Base-by-base conservation (phyloP, 129 eudicot genomes). In the Chrysanthemum makinoi region DNA sequence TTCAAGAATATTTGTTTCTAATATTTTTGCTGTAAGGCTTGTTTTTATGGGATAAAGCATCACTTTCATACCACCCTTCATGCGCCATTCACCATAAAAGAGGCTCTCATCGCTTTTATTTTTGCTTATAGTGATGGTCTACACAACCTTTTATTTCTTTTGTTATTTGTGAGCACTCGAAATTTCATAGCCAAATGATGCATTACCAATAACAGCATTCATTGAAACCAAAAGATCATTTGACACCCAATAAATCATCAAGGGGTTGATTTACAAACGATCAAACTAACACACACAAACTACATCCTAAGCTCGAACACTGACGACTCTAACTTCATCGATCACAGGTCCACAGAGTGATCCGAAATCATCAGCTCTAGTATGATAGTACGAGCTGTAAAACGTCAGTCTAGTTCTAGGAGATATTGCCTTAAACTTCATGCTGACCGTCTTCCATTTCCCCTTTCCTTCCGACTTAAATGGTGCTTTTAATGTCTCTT, bases 271-370 rank as follows among this genome's bases (percentile, higher is more conserved):
- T 47, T 62, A 62, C 60, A 72, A 72, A 62, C 39, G 59, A 24
- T 56, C 66, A 43, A 63, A 70, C 76, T 54, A 77, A n/a, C 48
- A 20, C 63, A 61, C 51, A 33, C 47, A 15, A 1, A 62, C 11
- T 8, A 48, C n/a, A 46, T 11, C 6, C 64, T 74, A 74, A 19
- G 10, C 35, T 74, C 72, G 62, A 66, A 54, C 55, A 14, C 76
- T 75, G 15, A 77, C 20, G 15, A 86, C 89, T 77, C 26, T 78
- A 46, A 91, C 97, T 70, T 83, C 79, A 68, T 91, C 97, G 55
- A 91, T 85, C 30, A 91, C 88, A 8, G 97, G 97, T 2, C 97
- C 97, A 64, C 97, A 91, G 5, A 91, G 87, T 9, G 85, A 63
- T 12, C 95, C 97, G n/a, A 72, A 80, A 59, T 85, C 95, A 43